phyloP scores from a whole-genome alignment of 257 asterid species.

The Paulownia fortunei region DNA sequence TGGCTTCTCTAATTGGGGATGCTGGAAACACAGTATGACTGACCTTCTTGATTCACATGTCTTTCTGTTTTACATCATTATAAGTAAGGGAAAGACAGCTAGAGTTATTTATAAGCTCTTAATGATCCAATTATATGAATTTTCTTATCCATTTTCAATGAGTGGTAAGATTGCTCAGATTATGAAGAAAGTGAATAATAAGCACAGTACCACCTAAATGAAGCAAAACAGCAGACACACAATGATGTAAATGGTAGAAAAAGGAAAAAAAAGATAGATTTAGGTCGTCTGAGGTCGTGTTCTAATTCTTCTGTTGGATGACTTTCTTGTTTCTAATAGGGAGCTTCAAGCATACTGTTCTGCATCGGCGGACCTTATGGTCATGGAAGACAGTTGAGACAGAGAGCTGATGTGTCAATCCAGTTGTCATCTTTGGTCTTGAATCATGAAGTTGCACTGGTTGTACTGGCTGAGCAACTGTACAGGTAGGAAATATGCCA shows the following conservation, averaged over 20 bases:
- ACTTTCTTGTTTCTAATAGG: slow-evolving; percentile 44
- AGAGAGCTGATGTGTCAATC: slow-evolving; percentile 70
- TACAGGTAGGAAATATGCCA: slow-evolving; percentile 55
- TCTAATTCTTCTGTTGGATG: neutral
- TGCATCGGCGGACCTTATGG: slow-evolving; percentile 96
- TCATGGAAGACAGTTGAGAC: slow-evolving; percentile 70
- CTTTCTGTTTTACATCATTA: neutral
- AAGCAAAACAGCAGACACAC: neutral
- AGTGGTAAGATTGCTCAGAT: neutral
- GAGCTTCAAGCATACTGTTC: slow-evolving; percentile 70
- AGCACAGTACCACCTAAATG: neutral
- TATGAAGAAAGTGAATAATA: neutral
- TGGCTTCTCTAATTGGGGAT: slow-evolving; percentile 81
- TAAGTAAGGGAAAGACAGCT: neutral
- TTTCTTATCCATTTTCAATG: neutral
- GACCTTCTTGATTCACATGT: slow-evolving; percentile 9
- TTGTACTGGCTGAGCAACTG: slow-evolving; percentile 81
- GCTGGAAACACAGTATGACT: slow-evolving; percentile 65
- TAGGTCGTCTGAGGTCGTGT: neutral
- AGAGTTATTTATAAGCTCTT: neutral
- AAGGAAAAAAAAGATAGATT: neutral
- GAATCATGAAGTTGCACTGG: slow-evolving; percentile 85
- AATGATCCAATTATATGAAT: neutral
- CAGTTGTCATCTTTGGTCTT: slow-evolving; percentile 77
- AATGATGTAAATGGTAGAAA: neutral